Percentiles rank a stretch among this genome's conserved stretches.
Evolutionary conservation across 306 rosid species (phyloP).

Genomic region (Cucurbita maxima): DNA sequence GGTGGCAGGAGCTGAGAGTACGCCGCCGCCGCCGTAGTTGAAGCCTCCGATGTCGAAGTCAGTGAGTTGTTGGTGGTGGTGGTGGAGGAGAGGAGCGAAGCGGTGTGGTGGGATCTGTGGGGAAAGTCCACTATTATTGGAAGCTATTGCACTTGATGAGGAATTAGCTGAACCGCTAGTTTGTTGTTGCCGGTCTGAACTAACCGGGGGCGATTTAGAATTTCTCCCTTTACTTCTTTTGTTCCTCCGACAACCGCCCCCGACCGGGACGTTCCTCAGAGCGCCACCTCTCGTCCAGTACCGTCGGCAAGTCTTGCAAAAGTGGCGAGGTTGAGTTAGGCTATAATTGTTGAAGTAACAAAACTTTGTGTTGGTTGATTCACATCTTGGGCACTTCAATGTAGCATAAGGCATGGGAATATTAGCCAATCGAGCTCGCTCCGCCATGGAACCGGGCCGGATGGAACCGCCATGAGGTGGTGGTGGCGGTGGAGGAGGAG

Average conservation of each 20-base stretch:
- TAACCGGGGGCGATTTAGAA: slow-evolving; percentile 11
- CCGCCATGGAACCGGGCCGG: slow-evolving; percentile 12
- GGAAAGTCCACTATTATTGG: slow-evolving; percentile 3
- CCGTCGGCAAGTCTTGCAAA: slow-evolving; percentile 11
- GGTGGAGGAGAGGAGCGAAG: slow-evolving; percentile 3
- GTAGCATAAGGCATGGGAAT: slow-evolving; percentile 8
- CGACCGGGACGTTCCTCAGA: slow-evolving; percentile 9
- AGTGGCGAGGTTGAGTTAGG: background rate
- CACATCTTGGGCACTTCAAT: slow-evolving; percentile 15
- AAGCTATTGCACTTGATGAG: slow-evolving; percentile 4
- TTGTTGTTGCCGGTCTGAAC: slow-evolving; percentile 13
- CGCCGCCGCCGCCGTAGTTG: background rate
- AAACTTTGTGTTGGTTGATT: slow-evolving; percentile 5
- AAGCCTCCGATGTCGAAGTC: background rate
- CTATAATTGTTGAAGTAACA: too few relatives aligned
- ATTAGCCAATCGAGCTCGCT: slow-evolving; percentile 13
- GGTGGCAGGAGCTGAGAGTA: background rate
- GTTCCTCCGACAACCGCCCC: slow-evolving; percentile 12
- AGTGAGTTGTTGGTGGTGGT: background rate
- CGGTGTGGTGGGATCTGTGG: slow-evolving; percentile 9
- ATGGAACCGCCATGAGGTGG: slow-evolving; percentile 4
- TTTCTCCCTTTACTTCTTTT: slow-evolving; percentile 9
- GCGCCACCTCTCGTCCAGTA: slow-evolving; percentile 14
- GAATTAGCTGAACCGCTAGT: slow-evolving; percentile 4
- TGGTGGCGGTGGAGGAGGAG: background rate